Percentiles rank a stretch among this genome's conserved stretches.
Conservation (phyloP, 2,329 filamentous ascomycete genomes). For the Teratosphaeria pseudoeucalypti region DNA sequence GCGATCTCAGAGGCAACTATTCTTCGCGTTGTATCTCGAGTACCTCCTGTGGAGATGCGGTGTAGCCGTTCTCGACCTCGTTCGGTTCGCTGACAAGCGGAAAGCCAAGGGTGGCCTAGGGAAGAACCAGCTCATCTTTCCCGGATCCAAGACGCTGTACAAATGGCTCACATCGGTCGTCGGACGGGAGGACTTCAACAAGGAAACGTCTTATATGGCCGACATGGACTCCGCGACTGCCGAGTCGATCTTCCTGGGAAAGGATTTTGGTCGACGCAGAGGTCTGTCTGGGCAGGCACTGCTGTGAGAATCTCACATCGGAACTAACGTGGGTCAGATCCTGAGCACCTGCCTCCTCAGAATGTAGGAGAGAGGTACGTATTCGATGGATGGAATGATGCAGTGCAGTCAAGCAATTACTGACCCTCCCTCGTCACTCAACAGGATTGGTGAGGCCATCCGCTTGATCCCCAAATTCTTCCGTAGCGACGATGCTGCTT, state of each 20-base stretch:
- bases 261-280: constrained; percentile 43
- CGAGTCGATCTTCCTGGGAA: constrained; percentile 53
- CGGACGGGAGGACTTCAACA: constrained; percentile 41
- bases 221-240: constrained; percentile 46
- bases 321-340: constrained; percentile 39
- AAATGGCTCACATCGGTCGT: constrained; percentile 49
- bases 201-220: constrained; percentile 45
- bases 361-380: constrained; percentile 43
- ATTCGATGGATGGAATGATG: no score
- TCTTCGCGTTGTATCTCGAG: constrained; percentile 61
- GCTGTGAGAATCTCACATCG: not conserved
- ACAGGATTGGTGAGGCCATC: constrained; percentile 47
- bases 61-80: constrained; percentile 51
- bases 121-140: constrained; percentile 54
- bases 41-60: constrained; percentile 53
- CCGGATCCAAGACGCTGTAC: constrained; percentile 48
- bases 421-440: no score
- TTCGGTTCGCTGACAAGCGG: constrained; percentile 57
- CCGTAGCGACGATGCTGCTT: constrained; percentile 53
- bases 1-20: constrained; percentile 57
- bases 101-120: constrained; percentile 54
- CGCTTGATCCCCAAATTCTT: constrained; percentile 50
- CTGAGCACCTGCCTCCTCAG: constrained; percentile 59
- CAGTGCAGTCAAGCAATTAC: no score
- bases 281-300: constrained; percentile 18